Base-by-base conservation (phyloP, 352 stramenopile species). In the Lagenidium giganteum region DNA sequence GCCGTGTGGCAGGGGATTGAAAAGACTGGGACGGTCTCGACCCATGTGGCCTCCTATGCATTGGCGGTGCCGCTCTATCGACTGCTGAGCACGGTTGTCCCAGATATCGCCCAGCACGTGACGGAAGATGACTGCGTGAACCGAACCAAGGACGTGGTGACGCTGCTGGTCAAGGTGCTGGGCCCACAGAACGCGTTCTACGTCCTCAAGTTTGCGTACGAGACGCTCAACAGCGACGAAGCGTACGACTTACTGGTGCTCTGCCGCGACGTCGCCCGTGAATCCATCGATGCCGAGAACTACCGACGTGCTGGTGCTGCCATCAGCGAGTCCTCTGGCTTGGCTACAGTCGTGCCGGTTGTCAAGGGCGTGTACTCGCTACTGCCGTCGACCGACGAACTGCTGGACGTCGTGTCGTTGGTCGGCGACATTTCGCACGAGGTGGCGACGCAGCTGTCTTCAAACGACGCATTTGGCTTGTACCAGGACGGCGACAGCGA, bases 151-250 rank as follows among this genome's bases (percentile, higher is more conserved):
- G 54, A 71, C 26, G 38, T 47, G 11, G 75, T 87, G 5, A 67
- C 67, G 25, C 44, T 81, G 41, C 43, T 90, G 6, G 58, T 87
- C 7, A 67, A 71, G 21, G 22, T 79, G 17, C 37, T 90, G 12
- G 78, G 78, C 0, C 78, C 78, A 14, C 78, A 90, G 42, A 87
- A 87, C 40, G 78, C 75, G 12, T 78, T 85, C 35, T 82, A 84
- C 47, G 16, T 87, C 33, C 53, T 90, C 22, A 83, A 87, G 47
- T 81, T 57, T 40, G 42, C 77, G 25, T 85, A 88, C 55, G 70
- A 90, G 57, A 75, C 67, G 0, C 56, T 87, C 21, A 86, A 87
- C 51, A 88, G 75, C 26, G 78, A 90, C 33, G 78, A 87, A 57
- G 57, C 65, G 5, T 64, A 83, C 44, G 78, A 90, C 37, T 52